These are phyloP conservation scores for Halocafeteria seosinensis DNA, from an alignment of 108 stramenopile species.

Conservation along the genomic window DNA sequence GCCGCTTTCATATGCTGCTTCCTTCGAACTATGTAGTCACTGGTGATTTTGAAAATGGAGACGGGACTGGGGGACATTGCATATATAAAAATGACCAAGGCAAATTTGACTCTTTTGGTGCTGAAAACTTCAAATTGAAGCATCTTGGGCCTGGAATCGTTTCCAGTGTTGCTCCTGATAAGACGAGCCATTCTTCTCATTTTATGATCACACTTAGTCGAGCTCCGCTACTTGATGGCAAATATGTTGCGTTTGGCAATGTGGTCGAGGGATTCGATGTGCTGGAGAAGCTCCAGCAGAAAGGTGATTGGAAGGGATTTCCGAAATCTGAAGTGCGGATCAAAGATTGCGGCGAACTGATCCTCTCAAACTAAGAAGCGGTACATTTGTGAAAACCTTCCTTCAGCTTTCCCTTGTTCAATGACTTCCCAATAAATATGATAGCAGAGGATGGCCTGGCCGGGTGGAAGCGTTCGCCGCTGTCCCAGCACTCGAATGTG, in stretches of 20 bases:
- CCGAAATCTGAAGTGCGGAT: background rate
- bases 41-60: too few relatives aligned
- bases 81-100: too few relatives aligned
- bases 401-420: too few relatives aligned
- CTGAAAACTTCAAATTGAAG: slow-evolving; percentile 59
- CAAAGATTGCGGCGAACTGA: background rate
- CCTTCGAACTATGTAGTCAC: slow-evolving; percentile 66
- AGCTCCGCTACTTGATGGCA: slow-evolving; percentile 68
- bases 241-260: slow-evolving; percentile 19
- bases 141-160: slow-evolving; percentile 60
- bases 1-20: slow-evolving; percentile 53
- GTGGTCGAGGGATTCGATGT: slow-evolving; percentile 34
- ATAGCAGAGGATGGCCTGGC: too few relatives aligned
- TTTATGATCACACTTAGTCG: slow-evolving; percentile 67
- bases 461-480: too few relatives aligned
- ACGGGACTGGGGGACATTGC: too few relatives aligned
- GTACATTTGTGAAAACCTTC: too few relatives aligned
- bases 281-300: slow-evolving; percentile 18
- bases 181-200: slow-evolving; percentile 68
- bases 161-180: slow-evolving; percentile 72
- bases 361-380: too few relatives aligned
- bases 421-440: too few relatives aligned
- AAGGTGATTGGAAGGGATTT: background rate
- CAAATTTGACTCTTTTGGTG: too few relatives aligned
- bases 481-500: too few relatives aligned